A percentile compares a stretch with the other conserved stretches of the same genome.
Evolutionary conservation across 2,329 filamentous ascomycete genomes (phyloP).

Genomic region (Fusarium nodosum): DNA sequence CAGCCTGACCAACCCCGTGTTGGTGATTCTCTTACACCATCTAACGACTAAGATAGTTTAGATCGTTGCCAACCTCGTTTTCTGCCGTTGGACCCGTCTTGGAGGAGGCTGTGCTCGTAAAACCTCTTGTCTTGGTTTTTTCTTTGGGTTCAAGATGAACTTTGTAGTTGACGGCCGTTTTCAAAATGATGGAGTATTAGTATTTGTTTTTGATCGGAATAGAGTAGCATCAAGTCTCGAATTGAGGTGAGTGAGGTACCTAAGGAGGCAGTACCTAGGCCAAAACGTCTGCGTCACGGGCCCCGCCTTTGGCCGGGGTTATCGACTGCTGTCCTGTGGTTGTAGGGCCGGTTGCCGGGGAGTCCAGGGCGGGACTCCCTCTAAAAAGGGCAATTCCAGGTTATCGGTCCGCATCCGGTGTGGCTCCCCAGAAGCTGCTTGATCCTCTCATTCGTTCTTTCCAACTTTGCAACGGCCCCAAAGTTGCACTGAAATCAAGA

Average conservation of each 20-base stretch:
- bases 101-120: constrained; percentile 34
- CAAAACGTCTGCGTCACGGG: constrained; percentile 41
- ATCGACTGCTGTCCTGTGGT: background rate
- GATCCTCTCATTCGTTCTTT: constrained; percentile 42
- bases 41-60: constrained; percentile 16
- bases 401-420: constrained; percentile 46
- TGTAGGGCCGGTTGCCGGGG: constrained; percentile 38
- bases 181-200: background rate
- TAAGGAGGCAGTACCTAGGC: background rate
- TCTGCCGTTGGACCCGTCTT: constrained; percentile 27
- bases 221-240: background rate
- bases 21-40: constrained; percentile 36
- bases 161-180: background rate
- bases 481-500: constrained; percentile 9
- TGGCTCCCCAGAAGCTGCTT: constrained; percentile 30
- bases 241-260: background rate
- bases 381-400: constrained; percentile 42
- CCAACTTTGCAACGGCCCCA: constrained; percentile 23
- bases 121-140: background rate
- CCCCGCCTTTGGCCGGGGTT: constrained; percentile 26
- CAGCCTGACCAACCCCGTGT: constrained; percentile 33
- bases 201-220: background rate
- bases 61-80: constrained; percentile 37
- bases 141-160: background rate
- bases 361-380: constrained; percentile 39